Evolutionary conservation across 2,329 filamentous ascomycete genomes (phyloP).

Genomic region (Pseudogymnoascus sp.): DNA sequence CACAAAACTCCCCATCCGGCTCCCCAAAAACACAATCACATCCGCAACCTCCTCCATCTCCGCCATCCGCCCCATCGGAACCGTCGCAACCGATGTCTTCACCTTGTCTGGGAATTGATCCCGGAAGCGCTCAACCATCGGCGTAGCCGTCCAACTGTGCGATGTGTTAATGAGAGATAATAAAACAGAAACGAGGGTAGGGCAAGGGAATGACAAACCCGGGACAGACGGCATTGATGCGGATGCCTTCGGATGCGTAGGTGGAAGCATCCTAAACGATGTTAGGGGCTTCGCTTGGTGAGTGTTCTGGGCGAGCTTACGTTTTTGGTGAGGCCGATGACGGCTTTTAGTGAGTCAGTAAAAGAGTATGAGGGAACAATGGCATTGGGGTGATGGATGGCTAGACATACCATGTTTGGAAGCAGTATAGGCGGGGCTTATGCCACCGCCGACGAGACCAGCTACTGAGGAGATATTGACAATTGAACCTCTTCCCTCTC

Average conservation of each 20-base stretch:
- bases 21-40: constrained; percentile 41
- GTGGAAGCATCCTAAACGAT: constrained; percentile 36
- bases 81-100: constrained; percentile 32
- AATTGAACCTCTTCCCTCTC: constrained; percentile 40
- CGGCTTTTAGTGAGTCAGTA: constrained; percentile 19
- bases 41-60: constrained; percentile 46
- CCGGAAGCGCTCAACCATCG: constrained; percentile 27
- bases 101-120: constrained; percentile 17
- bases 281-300: not conserved
- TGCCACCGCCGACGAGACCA: constrained; percentile 32
- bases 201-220: constrained; percentile 23
- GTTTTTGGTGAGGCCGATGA: constrained; percentile 43
- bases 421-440: constrained; percentile 35
- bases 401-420: constrained; percentile 39
- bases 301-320: not conserved
- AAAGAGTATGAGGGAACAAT: not conserved
- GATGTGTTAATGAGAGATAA: constrained; percentile 18
- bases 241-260: constrained; percentile 42
- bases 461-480: constrained; percentile 47
- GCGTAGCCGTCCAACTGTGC: constrained; percentile 33
- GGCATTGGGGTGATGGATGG: not conserved
- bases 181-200: not conserved
- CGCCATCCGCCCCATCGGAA: constrained; percentile 38
- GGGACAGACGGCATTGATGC: constrained; percentile 52
- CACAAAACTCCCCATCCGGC: constrained; percentile 44